A percentile compares a stretch with the other conserved stretches of the same genome.
Conservation (phyloP, 1,139 yeast species). For the Saccharomycopsis phalli region DNA sequence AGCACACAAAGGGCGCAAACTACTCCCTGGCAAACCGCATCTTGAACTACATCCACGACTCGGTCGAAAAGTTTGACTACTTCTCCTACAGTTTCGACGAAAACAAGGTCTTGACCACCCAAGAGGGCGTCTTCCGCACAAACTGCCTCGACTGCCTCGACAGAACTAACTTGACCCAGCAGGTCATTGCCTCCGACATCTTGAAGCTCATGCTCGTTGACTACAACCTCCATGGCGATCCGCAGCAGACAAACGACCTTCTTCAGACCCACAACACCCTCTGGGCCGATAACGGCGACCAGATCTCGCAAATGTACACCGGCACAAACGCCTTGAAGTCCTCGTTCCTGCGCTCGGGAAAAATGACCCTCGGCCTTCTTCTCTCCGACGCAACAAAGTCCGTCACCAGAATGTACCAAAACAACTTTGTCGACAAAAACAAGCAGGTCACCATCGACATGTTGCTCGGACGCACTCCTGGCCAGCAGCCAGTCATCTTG, state of each 20-base stretch:
- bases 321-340: constrained; percentile 96
- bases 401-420: constrained; percentile 89
- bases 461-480: constrained; percentile 69
- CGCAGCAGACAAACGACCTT: constrained; percentile 21
- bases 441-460: constrained; percentile 84
- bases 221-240: constrained; percentile 28
- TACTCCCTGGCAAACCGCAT: constrained; percentile 76
- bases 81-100: constrained; percentile 51
- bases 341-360: constrained; percentile 87
- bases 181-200: constrained; percentile 62
- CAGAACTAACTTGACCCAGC: constrained; percentile 88
- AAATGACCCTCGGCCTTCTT: constrained; percentile 94
- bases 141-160: constrained; percentile 95
- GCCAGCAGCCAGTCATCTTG: constrained; percentile 60
- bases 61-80: constrained; percentile 72
- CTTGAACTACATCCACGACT: constrained; percentile 51
- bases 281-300: constrained; percentile 99
- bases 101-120: constrained; percentile 53
- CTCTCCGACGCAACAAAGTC: constrained; percentile 93
- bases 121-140: constrained; percentile 82
- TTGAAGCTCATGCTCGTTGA: constrained; percentile 58
- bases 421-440: constrained; percentile 87
- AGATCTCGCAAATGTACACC: constrained; percentile 90
- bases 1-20: constrained; percentile 81
- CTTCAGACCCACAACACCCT: constrained; percentile 57